A percentile compares a stretch with the other conserved stretches of the same genome.
Evolutionary conservation across 1,139 yeast species (phyloP).

Genomic region (Suhomyces guaymorum): DNA sequence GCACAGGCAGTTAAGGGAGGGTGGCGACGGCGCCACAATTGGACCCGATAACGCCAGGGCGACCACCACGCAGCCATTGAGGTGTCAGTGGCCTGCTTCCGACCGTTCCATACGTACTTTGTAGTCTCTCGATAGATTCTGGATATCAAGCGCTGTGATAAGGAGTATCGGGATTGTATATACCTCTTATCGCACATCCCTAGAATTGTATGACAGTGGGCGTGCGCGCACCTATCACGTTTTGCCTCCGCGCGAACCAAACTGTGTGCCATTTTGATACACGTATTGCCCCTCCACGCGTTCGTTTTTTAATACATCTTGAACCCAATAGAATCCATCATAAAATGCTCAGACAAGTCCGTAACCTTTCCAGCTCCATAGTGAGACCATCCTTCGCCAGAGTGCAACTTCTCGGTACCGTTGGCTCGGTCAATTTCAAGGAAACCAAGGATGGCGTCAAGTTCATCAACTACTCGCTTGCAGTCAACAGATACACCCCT

Average conservation of each 20-base stretch:
- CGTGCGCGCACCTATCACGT: constrained; percentile 8
- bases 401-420: constrained; percentile 45
- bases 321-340: too few relatives aligned
- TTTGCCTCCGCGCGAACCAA: too few relatives aligned
- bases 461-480: constrained; percentile 45
- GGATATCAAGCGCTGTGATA: constrained; percentile 5
- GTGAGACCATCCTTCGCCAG: constrained; percentile 41
- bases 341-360: constrained; percentile 37
- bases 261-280: too few relatives aligned
- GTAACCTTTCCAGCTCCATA: constrained; percentile 38
- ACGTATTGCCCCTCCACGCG: constrained; percentile 7
- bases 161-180: constrained; percentile 6
- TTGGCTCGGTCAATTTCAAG: constrained; percentile 38
- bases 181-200: constrained; percentile 15
- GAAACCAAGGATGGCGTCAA: constrained; percentile 43
- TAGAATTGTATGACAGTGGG: constrained; percentile 13
- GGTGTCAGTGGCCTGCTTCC: too few relatives aligned
- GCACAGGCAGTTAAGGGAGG: too few relatives aligned
- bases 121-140: constrained; percentile 1
- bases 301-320: background rate
- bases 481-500: constrained; percentile 42
- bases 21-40: background rate
- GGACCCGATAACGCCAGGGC: too few relatives aligned
- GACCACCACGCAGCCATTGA: too few relatives aligned
- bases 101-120: constrained; percentile 5